Base-by-base conservation (phyloP, 2,329 filamentous ascomycete species). In the Alternaria ethzedia region DNA sequence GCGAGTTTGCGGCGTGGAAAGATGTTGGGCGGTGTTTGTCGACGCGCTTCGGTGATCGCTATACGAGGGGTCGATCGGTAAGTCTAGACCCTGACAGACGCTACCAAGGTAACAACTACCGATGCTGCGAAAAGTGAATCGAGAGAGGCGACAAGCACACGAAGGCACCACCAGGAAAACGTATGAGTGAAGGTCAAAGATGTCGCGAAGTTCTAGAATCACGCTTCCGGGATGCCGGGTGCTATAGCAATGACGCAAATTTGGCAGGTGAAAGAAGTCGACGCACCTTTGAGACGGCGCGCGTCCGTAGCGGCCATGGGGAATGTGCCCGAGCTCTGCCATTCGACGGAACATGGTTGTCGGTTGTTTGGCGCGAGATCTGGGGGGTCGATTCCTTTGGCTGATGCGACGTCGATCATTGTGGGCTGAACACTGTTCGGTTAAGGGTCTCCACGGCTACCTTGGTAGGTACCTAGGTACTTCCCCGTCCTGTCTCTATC, bases 151-250 rank as follows among this genome's bases (percentile, higher is more conserved):
- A 43, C 10, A 41, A 11, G 54, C 47, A 44, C 44, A 56, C 51
- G 41, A 44, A 55, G 56, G 15, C 62, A 25, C 46, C 57, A 60
- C 57, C 12, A 41, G 28, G 52, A 55, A 15, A 41, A 58, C 23
- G 30, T 47, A 46, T 45, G 45, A 46, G 54, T 50, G 50, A 21
- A 59, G 55, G 28, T 57, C 44, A 45, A 54, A 41, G 47, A 46
- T 47, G 56, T 47, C 49, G 47, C 45, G 41, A 26, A n/a, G 61
- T 66, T 70, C 69, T 70, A 71, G 69, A 71, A 70, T 60, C 41
- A 57, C 54, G 50, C 56, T 60, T 63, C 64, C 58, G 45, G 55
- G 9, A 51, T 36, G 36, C 20, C 28, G 46, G 32, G 54, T 54
- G 61, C 50, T 54, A 59, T 54, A 43, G 50, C 46, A 54, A 69